These are phyloP conservation scores for Candida fluviatilis DNA, from an alignment of 805 yeast genomes.

Conservation along the genomic window DNA sequence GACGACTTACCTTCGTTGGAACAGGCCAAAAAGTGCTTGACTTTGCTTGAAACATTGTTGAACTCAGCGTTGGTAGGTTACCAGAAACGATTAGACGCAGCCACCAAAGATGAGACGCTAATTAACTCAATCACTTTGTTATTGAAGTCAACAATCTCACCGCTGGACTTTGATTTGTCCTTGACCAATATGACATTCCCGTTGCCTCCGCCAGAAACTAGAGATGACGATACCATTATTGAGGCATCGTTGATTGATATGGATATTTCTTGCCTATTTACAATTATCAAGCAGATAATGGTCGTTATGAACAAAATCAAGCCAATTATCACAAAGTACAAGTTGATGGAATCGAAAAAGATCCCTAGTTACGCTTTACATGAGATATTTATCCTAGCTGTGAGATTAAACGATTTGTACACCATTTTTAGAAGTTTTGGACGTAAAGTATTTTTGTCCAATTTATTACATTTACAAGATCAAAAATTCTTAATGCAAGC, in stretches of 20 bases:
- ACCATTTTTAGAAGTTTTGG: constrained; percentile 45
- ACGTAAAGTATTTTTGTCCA: constrained; percentile 42
- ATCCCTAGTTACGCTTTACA: constrained; percentile 33
- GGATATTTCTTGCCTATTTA: constrained; percentile 30
- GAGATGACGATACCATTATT: constrained; percentile 13
- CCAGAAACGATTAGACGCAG: constrained; percentile 21
- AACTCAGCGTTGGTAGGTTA: constrained; percentile 33
- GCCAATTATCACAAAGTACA: constrained; percentile 14
- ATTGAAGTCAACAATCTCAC: constrained; percentile 1
- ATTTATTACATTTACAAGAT: constrained; percentile 40
- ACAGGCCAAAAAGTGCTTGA: constrained; percentile 23
- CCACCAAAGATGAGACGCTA: constrained; percentile 2
- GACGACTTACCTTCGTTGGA: constrained; percentile 23
- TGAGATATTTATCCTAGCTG: constrained; percentile 40
- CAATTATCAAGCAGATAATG: constrained; percentile 23
- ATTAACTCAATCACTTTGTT: constrained; percentile 2
- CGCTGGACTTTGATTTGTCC: constrained; percentile 22
- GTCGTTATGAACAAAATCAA: constrained; percentile 22
- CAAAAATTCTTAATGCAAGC: constrained; percentile 30
- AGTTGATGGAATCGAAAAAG: constrained; percentile 17
- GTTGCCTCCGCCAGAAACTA: constrained; percentile 12
- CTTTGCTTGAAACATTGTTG: constrained; percentile 23
- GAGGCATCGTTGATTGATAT: constrained; percentile 36
- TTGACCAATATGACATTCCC: constrained; percentile 14
- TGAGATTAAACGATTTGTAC: constrained; percentile 49